Base-by-base conservation (phyloP, 257 asterid species). In the Nicotiana noctiflora region DNA sequence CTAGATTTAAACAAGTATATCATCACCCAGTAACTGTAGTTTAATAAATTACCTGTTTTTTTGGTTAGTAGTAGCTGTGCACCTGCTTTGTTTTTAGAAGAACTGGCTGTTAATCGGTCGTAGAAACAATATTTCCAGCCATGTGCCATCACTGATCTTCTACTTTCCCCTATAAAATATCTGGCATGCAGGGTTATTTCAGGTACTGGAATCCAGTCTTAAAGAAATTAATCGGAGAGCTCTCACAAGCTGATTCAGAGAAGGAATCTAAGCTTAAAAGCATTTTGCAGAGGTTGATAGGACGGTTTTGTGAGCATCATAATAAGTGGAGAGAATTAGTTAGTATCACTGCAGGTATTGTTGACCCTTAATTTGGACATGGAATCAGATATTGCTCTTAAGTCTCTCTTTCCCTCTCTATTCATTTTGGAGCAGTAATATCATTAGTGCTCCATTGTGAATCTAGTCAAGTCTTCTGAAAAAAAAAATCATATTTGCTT, bases 161-260 rank as follows among this genome's bases (percentile, higher is more conserved):
- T 72, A 46, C 25, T 49, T 72, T 62, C 1, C 59, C 62, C 49
- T 53, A 8, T 61, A 81, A 82, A 61, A 75, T 21, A 61, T 57
- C 49, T 83, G 51, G 59, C 85, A 18, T 87, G 70, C 87, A 93
- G 99, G 99, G 99, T 80, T 92, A 88, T 87, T 88, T 52, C 83
- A 95, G 99, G 67, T 95, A 93, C 90, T 90, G 98, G 98, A 91
- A 89, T 77, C 99, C 98, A 34, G 84, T 80, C 82, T 90, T 90
- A 57, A 94, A 89, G 90, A 80, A 83, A 34, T 79, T 90, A 75
- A 1, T 91, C 13, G 94, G 91, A 77, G 93, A 92, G 89, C 97
- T 95, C 74, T 86, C 97, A 75, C 92, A 82, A 80, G 98, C 97
- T 82, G 96, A 89, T 89, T 88, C 96, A 23, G 98, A 93, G 83